Percentiles rank a stretch among this genome's conserved stretches.
Conservation (phyloP, 495 filamentous ascomycete genomes). For the Hyaloscypha bicolor region DNA sequence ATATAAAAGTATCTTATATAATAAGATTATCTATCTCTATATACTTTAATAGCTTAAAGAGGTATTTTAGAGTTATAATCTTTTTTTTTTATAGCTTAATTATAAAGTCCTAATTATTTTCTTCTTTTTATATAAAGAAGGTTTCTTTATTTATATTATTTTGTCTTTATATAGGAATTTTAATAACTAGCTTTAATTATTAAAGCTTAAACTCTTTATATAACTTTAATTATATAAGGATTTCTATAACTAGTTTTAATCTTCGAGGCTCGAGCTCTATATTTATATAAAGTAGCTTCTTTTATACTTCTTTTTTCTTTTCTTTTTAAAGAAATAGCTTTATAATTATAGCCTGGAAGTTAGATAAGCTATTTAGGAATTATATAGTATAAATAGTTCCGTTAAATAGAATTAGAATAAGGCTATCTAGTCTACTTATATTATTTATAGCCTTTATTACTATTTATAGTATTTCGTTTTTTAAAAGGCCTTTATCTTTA, state of each 20-base stretch:
- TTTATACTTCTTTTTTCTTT: background rate
- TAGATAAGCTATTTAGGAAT: background rate
- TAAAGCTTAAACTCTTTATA: too few species aligned
- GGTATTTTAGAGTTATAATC: too few species aligned
- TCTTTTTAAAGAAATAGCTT: background rate
- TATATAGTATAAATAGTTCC: background rate
- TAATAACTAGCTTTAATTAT: too few species aligned
- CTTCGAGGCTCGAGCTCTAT: background rate
- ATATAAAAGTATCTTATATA: conserved; percentile 2
- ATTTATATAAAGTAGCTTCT: background rate
- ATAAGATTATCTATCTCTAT: background rate
- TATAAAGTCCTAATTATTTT: too few species aligned
- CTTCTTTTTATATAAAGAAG: too few species aligned
- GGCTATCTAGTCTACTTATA: conserved; percentile 19
- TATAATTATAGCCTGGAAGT: conserved; percentile 18
- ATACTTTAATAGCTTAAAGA: too few species aligned
- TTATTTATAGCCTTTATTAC: conserved; percentile 31
- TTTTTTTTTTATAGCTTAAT: too few species aligned
- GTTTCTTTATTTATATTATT: background rate
- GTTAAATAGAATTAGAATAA: conserved; percentile 14
- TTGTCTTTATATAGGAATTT: background rate
- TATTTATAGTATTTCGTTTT: conserved; percentile 25
- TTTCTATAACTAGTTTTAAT: background rate
- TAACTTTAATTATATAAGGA: background rate
- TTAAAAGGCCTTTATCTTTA: background rate